phyloP scores from a whole-genome alignment of 1,284 basidiomycete species.

The Phellinidium pouzarii region DNA sequence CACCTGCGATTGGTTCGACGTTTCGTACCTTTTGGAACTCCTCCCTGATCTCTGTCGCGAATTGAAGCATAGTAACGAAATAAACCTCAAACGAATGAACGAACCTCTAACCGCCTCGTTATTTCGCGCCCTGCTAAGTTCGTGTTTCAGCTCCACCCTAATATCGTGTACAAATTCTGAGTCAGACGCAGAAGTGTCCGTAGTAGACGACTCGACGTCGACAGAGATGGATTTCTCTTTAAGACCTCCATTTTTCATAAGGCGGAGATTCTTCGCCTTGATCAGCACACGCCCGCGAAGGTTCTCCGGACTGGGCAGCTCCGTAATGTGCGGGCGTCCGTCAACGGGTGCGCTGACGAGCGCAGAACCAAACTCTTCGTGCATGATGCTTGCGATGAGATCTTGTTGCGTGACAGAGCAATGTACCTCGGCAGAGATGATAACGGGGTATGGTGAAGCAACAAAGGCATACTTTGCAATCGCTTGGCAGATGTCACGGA shows the following conservation, averaged over 20 bases:
- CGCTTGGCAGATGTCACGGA: constrained; percentile 81
- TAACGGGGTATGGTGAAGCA: constrained; percentile 88
- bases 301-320: constrained; percentile 83
- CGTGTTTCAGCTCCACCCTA: constrained; percentile 20
- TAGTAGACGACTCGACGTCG: constrained; percentile 37
- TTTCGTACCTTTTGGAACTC: constrained; percentile 17
- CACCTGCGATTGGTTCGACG: constrained; percentile 11
- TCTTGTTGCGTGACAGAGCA: constrained; percentile 82
- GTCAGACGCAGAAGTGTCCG: constrained; percentile 40
- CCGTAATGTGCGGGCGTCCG: constrained; percentile 40
- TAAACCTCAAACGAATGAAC: not conserved
- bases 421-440: constrained; percentile 93
- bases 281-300: constrained; percentile 78
- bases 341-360: constrained; percentile 61
- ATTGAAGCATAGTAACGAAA: not conserved
- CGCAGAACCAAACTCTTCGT: constrained; percentile 69
- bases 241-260: constrained; percentile 35
- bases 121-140: constrained; percentile 16
- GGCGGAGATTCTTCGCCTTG: constrained; percentile 46
- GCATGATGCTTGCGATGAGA: constrained; percentile 73
- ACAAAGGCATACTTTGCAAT: constrained; percentile 93
- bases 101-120: constrained; percentile 19
- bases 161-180: constrained; percentile 25
- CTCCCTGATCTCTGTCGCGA: constrained; percentile 16
- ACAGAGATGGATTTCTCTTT: constrained; percentile 32